Evolutionary conservation across 805 yeast genomes (phyloP).

Genomic region (Teunomyces funiuensis): DNA sequence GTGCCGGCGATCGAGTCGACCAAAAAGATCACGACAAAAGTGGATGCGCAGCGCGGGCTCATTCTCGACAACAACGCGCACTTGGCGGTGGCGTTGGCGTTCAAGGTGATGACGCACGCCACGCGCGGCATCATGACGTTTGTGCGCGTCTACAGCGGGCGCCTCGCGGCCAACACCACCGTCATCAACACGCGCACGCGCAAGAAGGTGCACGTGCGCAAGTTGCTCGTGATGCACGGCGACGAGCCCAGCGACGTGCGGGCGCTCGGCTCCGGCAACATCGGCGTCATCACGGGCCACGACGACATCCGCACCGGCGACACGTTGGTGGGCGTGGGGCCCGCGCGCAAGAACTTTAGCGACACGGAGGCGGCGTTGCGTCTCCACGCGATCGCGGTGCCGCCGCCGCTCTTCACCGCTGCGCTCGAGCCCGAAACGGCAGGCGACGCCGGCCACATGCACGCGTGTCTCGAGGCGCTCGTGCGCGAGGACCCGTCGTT

Average conservation of each 20-base stretch:
- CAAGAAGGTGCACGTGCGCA: slow-evolving; percentile 62
- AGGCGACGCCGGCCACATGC: slow-evolving; percentile 76
- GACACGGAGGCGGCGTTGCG: slow-evolving; percentile 44
- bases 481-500: slow-evolving; percentile 92
- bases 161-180: slow-evolving; percentile 57
- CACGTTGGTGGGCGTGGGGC: slow-evolving; percentile 66
- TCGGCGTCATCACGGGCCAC: slow-evolving; percentile 83
- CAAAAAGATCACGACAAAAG: too few species aligned
- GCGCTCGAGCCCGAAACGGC: slow-evolving; percentile 79
- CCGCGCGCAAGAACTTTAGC: slow-evolving; percentile 46
- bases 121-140: slow-evolving; percentile 80
- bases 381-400: slow-evolving; percentile 76
- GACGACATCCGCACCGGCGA: slow-evolving; percentile 85
- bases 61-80: slow-evolving; percentile 57
- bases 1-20: slow-evolving; percentile 52
- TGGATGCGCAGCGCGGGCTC: slow-evolving; percentile 47
- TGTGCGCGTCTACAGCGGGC: slow-evolving; percentile 86
- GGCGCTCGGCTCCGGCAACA: slow-evolving; percentile 69
- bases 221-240: slow-evolving; percentile 83
- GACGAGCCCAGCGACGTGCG: slow-evolving; percentile 75
- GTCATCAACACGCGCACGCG: slow-evolving; percentile 72
- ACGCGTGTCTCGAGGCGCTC: slow-evolving; percentile 62
- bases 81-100: slow-evolving; percentile 77
- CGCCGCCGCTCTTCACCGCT: slow-evolving; percentile 91
- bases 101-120: slow-evolving; percentile 86